A percentile compares a stretch with the other conserved stretches of the same genome.
These are phyloP conservation scores for Pyronema omphalodes DNA, from an alignment of 495 filamentous ascomycete species.

Conservation along the genomic window DNA sequence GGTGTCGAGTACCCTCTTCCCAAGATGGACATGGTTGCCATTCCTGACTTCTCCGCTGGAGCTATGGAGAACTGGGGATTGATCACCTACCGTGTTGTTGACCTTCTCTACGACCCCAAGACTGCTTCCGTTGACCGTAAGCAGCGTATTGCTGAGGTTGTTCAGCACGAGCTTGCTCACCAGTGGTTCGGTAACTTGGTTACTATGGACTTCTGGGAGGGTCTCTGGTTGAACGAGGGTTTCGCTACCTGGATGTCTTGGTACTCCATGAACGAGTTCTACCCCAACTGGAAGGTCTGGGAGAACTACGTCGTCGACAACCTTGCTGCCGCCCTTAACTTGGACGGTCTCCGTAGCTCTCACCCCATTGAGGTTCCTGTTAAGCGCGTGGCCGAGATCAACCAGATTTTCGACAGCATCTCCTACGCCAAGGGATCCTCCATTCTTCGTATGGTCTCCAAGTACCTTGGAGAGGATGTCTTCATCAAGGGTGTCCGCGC, in stretches of 20 bases:
- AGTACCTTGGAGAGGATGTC: constrained; percentile 75
- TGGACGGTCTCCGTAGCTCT: constrained; percentile 83
- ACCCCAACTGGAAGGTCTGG: constrained; percentile 99
- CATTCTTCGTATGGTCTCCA: constrained; percentile 93
- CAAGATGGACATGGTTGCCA: constrained; percentile 98
- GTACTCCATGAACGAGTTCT: constrained; percentile 70
- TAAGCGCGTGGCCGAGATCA: constrained; percentile 85
- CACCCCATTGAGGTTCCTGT: constrained; percentile 97
- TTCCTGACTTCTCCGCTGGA: constrained; percentile 81
- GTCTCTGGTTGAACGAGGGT: constrained; percentile 93
- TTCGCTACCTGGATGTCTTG: constrained; percentile 78
- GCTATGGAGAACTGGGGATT: constrained; percentile 99
- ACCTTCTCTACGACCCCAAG: constrained; percentile 82
- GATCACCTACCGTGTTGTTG: constrained; percentile 84
- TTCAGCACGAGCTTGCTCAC: constrained; percentile 93
- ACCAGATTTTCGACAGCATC: constrained; percentile 97
- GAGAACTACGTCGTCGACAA: constrained; percentile 82
- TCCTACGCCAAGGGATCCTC: constrained; percentile 95
- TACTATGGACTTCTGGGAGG: constrained; percentile 99
- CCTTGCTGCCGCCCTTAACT: constrained; percentile 64
- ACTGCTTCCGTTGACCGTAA: constrained; percentile 78
- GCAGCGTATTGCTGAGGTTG: constrained; percentile 81
- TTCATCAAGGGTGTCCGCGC: constrained; percentile 85
- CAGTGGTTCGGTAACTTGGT: constrained; percentile 99
- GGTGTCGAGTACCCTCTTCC: constrained; percentile 45